Evolutionary conservation across 305 asterid genomes (phyloP).

Genomic region (Nicotiana rustica): DNA sequence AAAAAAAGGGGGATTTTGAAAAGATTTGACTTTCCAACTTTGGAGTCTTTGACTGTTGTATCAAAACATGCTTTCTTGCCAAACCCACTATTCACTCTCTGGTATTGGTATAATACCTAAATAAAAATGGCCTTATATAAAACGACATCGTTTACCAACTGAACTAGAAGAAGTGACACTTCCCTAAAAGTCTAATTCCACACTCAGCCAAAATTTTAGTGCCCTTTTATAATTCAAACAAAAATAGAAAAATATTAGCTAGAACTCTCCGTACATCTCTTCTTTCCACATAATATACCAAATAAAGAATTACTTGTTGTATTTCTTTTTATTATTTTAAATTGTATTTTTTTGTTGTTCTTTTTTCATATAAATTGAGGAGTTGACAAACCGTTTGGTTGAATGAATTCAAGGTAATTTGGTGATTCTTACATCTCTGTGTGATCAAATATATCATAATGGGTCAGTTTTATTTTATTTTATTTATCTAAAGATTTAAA

Average conservation of each 20-base stretch:
- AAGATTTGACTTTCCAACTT: not conserved
- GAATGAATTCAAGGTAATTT: conserved; percentile 30
- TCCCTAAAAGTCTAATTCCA: not conserved
- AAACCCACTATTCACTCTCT: not conserved
- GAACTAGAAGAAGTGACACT: not conserved
- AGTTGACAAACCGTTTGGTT: conserved; percentile 25
- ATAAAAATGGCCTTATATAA: not conserved
- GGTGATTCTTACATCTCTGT: not conserved
- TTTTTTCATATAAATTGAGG: conserved; percentile 20
- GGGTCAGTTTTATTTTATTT: conserved; percentile 24
- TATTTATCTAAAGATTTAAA: not conserved
- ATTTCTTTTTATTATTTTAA: not conserved
- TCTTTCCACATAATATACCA: not conserved
- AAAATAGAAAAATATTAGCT: not conserved
- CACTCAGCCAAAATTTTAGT: not conserved
- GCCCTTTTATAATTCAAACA: conserved; percentile 1
- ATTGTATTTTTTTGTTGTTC: not conserved
- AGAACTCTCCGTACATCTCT: not conserved
- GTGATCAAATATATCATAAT: conserved; percentile 5
- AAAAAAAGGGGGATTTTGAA: not conserved
- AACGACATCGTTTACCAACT: not conserved
- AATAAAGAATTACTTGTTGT: conserved; percentile 16
- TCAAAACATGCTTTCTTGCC: conserved; percentile 17
- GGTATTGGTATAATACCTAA: not conserved
- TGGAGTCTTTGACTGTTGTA: not conserved